Evolutionary conservation across 306 rosid genomes (phyloP), one percentile per base, ranked within the genome.

Genomic region (Aeschynomene evenia): DNA sequence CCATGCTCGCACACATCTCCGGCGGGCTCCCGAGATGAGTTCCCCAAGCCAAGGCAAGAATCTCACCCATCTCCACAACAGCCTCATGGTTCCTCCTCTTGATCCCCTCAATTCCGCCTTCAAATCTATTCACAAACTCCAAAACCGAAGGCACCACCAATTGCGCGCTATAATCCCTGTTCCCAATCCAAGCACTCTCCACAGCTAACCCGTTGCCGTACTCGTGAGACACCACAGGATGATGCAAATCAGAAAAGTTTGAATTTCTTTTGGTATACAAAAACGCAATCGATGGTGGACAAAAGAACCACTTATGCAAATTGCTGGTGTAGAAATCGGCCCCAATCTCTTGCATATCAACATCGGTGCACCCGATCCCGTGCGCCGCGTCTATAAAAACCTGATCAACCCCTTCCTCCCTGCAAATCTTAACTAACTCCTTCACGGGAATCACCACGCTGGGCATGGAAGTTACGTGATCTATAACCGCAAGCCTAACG

Each of bases 101-200:
- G 48, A 91, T 91, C 22, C 96, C 96, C 59, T 91, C 87, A 42
- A 88, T 85, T 10, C 97, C 97, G 3, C 82, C 96, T 45, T 91
- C 91, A 20, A 91, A 91, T 79, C 87, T 84, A 22, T 80, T 66
- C 20, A 86, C 66, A 63, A 91, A 91, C 4, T 86, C 92, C 80
- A 88, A 24, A 50, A 65, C 93, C 0, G 78, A 74, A 2, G 93
- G 93, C 14, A 91, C 89, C 15, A 91, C 96, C 74, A 91, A 33
- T n/a, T 91, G 97, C 3, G 97, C 80, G 58, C 97, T 91, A 16
- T 91, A 91, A 59, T 91, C 97, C 64, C 97, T 78, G 0, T 91
- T 91, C 62, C 97, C 97, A 57, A 87, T 85, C 96, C 96, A 91
- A 18, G 96, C 86, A 63, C 97, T 91, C 66, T 91, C 97, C 33